Conservation (phyloP, 2,329 filamentous ascomycete species). For the Nannizziopsis barbatae region DNA sequence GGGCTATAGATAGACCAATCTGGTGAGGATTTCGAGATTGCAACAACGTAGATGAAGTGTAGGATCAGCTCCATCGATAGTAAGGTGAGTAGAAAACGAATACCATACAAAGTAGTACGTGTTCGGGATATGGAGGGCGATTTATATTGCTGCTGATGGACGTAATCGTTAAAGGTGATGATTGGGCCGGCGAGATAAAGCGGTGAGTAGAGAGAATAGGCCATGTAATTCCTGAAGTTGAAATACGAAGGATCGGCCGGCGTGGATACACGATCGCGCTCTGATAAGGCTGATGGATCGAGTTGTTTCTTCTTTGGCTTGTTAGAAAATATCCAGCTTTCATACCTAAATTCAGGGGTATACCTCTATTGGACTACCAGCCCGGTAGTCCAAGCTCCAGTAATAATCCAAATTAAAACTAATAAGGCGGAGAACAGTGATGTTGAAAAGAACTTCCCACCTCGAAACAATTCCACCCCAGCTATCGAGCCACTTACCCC, state of each 20-base stretch:
- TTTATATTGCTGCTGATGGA: constrained; percentile 68
- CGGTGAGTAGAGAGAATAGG: constrained; percentile 82
- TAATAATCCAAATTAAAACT: constrained; percentile 97
- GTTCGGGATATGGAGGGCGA: constrained; percentile 56
- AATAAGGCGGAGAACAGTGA: constrained; percentile 81
- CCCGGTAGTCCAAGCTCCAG: constrained; percentile 64
- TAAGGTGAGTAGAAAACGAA: constrained; percentile 70
- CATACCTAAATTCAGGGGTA: constrained; percentile 20
- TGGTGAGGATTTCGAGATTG: constrained; percentile 71
- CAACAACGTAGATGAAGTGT: constrained; percentile 87
- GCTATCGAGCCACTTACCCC: constrained; percentile 63
- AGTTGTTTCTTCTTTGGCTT: constrained; percentile 92
- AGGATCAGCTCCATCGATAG: constrained; percentile 84
- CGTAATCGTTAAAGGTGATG: constrained; percentile 95
- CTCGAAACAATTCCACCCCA: constrained; percentile 73
- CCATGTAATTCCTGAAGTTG: constrained; percentile 74
- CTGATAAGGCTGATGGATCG: constrained; percentile 74
- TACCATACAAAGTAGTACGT: constrained; percentile 67
- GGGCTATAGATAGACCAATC: constrained; percentile 76
- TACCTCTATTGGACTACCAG: constrained; percentile 69
- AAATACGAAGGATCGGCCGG: constrained; percentile 61
- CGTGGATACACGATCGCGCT: constrained; percentile 71
- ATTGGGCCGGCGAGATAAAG: constrained; percentile 90
- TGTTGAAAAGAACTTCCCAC: constrained; percentile 97
- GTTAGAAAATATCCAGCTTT: constrained; percentile 20